These are phyloP conservation scores for Paramecium octaurelia DNA, from an alignment of 73 alveolate genomes.

Conservation along the genomic window DNA sequence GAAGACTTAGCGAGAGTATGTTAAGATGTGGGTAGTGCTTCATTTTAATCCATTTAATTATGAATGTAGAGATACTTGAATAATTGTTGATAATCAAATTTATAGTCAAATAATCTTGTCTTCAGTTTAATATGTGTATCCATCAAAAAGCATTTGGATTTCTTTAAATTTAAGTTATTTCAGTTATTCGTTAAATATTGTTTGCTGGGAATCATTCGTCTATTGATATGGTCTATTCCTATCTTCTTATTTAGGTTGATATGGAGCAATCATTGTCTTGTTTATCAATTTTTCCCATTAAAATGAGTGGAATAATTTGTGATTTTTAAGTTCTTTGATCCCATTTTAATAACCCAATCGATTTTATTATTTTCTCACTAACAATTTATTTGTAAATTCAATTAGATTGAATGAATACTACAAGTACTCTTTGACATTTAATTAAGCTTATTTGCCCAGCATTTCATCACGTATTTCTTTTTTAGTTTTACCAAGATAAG, in stretches of 20 bases:
- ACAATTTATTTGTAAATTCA: slow-evolving; percentile 7
- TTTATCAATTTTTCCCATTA: slow-evolving; percentile 14
- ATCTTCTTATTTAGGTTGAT: slow-evolving; percentile 22
- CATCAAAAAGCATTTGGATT: slow-evolving; percentile 28
- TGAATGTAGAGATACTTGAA: background rate
- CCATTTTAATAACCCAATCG: background rate
- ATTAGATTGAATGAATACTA: background rate
- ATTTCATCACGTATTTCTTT: slow-evolving; percentile 78
- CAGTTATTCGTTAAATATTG: background rate
- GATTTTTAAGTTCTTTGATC: background rate
- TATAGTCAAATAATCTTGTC: background rate
- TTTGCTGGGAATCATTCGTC: background rate
- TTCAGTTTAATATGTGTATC: background rate
- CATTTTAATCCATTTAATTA: background rate
- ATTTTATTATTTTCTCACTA: background rate
- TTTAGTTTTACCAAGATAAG: slow-evolving; percentile 83
- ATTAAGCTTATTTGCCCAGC: slow-evolving; percentile 66
- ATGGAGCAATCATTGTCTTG: background rate
- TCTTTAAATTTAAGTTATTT: background rate
- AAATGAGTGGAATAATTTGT: background rate
- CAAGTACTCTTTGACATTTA: slow-evolving; percentile 56
- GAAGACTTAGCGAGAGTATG: background rate
- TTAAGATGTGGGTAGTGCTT: background rate
- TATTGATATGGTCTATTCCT: background rate
- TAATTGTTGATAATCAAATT: background rate